phyloP scores from a whole-genome alignment of 2,329 filamentous ascomycete genomes.

The Sarocladiaceae sp. region DNA sequence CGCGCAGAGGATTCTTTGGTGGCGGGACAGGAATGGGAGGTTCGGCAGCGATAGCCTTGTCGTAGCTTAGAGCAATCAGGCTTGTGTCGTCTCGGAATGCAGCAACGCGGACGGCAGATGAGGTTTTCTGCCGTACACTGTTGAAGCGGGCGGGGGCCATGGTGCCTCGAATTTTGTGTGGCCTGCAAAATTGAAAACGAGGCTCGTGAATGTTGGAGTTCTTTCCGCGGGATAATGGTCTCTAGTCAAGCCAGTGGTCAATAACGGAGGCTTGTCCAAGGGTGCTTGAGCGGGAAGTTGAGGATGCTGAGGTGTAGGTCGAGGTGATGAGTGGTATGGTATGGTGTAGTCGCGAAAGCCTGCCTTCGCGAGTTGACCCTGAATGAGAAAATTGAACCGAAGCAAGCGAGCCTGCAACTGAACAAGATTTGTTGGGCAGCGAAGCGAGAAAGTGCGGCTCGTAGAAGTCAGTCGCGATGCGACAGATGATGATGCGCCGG shows the following conservation, averaged over 20 bases:
- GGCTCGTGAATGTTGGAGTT: no score
- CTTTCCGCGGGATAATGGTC: no score
- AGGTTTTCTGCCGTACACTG: conserved; percentile 38
- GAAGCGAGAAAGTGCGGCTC: background rate
- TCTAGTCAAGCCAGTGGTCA: no score
- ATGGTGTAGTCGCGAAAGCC: background rate
- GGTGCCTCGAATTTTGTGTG: background rate
- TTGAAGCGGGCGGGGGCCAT: conserved; percentile 21
- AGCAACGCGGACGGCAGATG: conserved; percentile 27
- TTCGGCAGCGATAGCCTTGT: conserved; percentile 54
- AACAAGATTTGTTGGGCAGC: no score
- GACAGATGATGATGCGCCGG: background rate
- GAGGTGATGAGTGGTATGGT: background rate
- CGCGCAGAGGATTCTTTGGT: background rate
- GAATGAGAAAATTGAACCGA: background rate
- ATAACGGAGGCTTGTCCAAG: background rate
- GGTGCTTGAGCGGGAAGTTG: background rate
- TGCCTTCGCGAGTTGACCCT: conserved; percentile 1
- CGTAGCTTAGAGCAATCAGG: conserved; percentile 55
- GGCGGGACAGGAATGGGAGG: conserved; percentile 17
- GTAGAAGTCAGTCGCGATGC: background rate
- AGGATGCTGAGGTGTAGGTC: background rate
- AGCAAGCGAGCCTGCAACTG: background rate
- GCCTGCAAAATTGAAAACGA: background rate
- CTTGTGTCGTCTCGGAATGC: conserved; percentile 43